Percentiles rank a stretch among this genome's conserved stretches.
phyloP scores from a whole-genome alignment of 202 grass and related monocot species.

The Cymbopogon flexuosus region DNA sequence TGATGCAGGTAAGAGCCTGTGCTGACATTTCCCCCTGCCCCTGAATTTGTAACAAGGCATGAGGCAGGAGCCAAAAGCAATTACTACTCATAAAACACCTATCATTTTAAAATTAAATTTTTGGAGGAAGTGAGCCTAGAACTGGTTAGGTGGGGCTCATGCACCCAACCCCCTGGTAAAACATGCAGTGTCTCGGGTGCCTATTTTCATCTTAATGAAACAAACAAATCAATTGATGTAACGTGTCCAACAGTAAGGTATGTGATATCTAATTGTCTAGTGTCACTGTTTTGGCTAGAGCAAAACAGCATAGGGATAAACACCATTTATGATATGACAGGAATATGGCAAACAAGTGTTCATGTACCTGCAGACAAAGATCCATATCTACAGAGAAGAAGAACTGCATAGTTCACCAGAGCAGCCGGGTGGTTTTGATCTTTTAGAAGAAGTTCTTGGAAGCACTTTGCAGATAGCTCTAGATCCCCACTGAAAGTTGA shows the following conservation, averaged over 20 bases:
- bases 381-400: conserved; percentile 86
- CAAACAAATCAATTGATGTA: not conserved
- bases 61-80: conserved; percentile 10
- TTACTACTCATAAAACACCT: not conserved
- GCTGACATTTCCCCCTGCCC: conserved; percentile 47
- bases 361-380: conserved; percentile 60
- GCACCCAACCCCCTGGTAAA: too few species aligned
- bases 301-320: not conserved
- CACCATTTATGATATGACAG: not conserved
- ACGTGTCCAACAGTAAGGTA: not conserved
- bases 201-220: not conserved
- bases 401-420: conserved; percentile 78
- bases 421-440: conserved; percentile 97
- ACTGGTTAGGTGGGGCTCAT: not conserved
- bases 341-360: conserved; percentile 27
- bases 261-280: not conserved
- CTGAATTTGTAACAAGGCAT: conserved; percentile 42
- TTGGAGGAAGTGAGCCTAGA: not conserved
- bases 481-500: conserved; percentile 67
- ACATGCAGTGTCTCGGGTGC: too few species aligned
- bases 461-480: conserved; percentile 67
- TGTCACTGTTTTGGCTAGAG: not conserved
- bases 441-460: conserved; percentile 94
- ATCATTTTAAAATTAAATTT: not conserved
- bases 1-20: conserved; percentile 55